These are phyloP conservation scores for Hygrocybe coccinea DNA, from an alignment of 768 basidiomycete genomes.

Conservation along the genomic window DNA sequence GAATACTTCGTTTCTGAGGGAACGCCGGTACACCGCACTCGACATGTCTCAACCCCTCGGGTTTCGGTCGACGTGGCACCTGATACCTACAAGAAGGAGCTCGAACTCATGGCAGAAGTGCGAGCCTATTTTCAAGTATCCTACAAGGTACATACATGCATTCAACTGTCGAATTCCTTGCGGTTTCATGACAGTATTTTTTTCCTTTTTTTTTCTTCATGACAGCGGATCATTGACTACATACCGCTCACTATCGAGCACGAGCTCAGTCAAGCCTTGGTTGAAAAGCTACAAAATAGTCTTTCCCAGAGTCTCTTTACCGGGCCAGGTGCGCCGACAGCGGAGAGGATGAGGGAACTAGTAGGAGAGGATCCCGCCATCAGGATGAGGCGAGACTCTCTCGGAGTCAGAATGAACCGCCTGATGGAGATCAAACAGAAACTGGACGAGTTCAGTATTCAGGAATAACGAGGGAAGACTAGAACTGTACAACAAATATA, in stretches of 20 bases:
- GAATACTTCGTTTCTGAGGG: no score
- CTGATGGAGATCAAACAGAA: conserved; percentile 32
- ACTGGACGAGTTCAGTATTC: conserved; percentile 22
- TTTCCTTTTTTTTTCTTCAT: not conserved
- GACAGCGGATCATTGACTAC: conserved; percentile 52
- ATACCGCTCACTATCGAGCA: conserved; percentile 48
- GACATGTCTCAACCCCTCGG: no score
- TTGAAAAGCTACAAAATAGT: conserved; percentile 28
- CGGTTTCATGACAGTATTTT: not conserved
- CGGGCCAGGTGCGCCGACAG: conserved; percentile 4
- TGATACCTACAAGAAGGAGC: conserved; percentile 26
- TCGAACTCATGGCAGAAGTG: conserved; percentile 50
- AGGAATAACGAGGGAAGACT: not conserved
- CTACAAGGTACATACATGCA: conserved; percentile 46
- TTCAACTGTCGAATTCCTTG: no score
- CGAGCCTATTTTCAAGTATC: conserved; percentile 54
- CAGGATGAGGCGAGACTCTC: conserved; percentile 24
- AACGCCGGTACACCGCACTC: no score
- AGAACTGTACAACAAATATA: no score
- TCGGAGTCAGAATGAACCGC: conserved; percentile 24
- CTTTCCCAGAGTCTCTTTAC: conserved; percentile 31
- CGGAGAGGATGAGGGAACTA: conserved; percentile 25
- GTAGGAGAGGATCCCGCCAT: conserved; percentile 40
- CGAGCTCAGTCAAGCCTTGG: conserved; percentile 39
- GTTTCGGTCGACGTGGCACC: no score